Conservation (phyloP, 2,329 filamentous ascomycete genomes). For the Fusarium devonianum region DNA sequence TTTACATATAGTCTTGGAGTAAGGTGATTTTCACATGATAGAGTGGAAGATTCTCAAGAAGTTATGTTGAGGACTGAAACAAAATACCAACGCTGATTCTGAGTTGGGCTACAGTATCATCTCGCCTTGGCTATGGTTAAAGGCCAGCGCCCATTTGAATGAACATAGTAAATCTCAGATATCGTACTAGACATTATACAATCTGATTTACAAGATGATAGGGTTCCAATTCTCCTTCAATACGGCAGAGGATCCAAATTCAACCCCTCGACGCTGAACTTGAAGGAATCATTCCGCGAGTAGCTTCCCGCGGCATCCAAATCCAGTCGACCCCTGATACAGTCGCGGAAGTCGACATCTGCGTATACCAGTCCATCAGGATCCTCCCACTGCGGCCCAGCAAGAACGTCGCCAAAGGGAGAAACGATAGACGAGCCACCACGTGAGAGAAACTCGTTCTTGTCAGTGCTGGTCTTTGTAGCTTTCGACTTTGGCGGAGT, state of each 20-base stretch:
- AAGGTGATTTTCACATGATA: too few species aligned
- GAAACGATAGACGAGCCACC: constrained; percentile 86
- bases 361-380: constrained; percentile 69
- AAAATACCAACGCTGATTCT: too few species aligned
- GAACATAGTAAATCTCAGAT: too few species aligned
- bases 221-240: constrained; percentile 27
- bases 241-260: constrained; percentile 66
- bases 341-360: constrained; percentile 89
- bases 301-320: constrained; percentile 87
- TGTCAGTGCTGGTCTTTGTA: constrained; percentile 18
- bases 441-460: constrained; percentile 64
- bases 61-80: too few species aligned
- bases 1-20: too few species aligned
- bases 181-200: too few species aligned
- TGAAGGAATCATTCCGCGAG: constrained; percentile 73
- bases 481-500: constrained; percentile 10
- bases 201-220: constrained; percentile 22
- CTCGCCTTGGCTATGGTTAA: too few species aligned
- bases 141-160: too few species aligned
- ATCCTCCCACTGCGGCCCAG: constrained; percentile 86
- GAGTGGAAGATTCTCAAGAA: too few species aligned
- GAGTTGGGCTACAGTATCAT: too few species aligned
- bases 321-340: constrained; percentile 80
- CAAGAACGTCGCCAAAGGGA: constrained; percentile 80
- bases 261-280: constrained; percentile 65